Evolutionary conservation across 2,329 filamentous ascomycete species (phyloP), one percentile per base, ranked within the genome.

Genomic region (Colletotrichum sojae): DNA sequence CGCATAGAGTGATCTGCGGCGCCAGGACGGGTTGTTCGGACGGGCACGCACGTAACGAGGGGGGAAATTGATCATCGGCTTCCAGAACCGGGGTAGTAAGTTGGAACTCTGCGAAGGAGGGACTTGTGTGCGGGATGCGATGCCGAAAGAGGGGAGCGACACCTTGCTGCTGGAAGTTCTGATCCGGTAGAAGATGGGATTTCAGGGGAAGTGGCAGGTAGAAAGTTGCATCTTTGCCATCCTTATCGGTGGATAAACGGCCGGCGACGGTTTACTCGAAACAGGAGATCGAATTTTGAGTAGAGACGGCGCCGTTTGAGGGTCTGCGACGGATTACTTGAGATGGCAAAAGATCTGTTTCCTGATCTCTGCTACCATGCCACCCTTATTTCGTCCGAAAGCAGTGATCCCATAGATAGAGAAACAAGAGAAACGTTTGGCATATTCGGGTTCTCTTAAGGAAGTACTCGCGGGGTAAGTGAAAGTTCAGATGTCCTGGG

Each of bases 1-100:
- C 66, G 54, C 27, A 49, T 66, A 66, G 15, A 66, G 45, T 69
- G 53, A 66, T 66, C 62, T 69, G 48, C 66, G 40, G 27, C 53
- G 54, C 31, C 31, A 36, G 31, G 2, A 16, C 49, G 25, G 54
- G 54, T 54, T 49, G 49, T 59, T 60, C 61, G 66, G 66, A 66
- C 63, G 54, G 43, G 43, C 40, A 54, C n/a, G 16, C 15, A n/a
- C 25, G 25, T 10, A 12, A 36, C 31, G 31, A 36, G 31, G 10
- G 31, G 31, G 31, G 9, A 22, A 22, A 36, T 36, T 36, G 31
- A 36, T 36, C 31, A 10, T 10, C 31, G 31, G 31, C 22, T 60
- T 69, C 49, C 36, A 40, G 54, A 65, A 40, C 39, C 49, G 46
- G 27, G 31, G 48, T 3, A n/a, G n/a, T 4, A 25, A 4, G 22